These are phyloP conservation scores for Monosporozyma yasuniensis DNA, from an alignment of 805 yeast species.

Conservation along the genomic window DNA sequence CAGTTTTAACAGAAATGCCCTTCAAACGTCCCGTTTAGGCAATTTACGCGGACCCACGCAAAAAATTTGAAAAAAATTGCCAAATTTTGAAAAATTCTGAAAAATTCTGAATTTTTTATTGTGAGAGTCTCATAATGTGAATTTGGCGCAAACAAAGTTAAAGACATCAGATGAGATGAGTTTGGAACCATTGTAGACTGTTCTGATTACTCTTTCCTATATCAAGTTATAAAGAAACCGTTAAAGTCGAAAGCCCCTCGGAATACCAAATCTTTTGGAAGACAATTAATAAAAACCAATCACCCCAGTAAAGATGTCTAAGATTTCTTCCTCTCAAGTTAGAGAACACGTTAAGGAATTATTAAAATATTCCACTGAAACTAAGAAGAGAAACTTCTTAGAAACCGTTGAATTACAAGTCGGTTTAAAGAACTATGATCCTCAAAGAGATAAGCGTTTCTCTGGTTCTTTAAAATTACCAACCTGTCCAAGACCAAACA, in stretches of 20 bases:
- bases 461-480: slow-evolving; percentile 98
- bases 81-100: too few species aligned
- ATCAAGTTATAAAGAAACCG: slow-evolving; percentile 4
- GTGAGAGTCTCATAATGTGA: too few species aligned
- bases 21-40: too few species aligned
- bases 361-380: slow-evolving; percentile 80
- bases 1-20: too few species aligned
- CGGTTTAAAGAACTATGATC: slow-evolving; percentile 99
- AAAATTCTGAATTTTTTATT: too few species aligned
- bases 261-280: slow-evolving; percentile 64
- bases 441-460: slow-evolving; percentile 99
- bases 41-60: too few species aligned
- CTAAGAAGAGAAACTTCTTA: slow-evolving; percentile 99
- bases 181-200: background rate
- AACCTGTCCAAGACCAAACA: slow-evolving; percentile 99
- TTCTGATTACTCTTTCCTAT: background rate
- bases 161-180: background rate
- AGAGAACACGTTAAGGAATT: slow-evolving; percentile 94
- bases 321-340: slow-evolving; percentile 84
- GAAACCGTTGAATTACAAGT: slow-evolving; percentile 99
- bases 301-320: slow-evolving; percentile 60
- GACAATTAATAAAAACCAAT: slow-evolving; percentile 35
- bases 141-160: background rate
- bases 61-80: too few species aligned
- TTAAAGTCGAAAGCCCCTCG: slow-evolving; percentile 42